Base-by-base conservation (phyloP, 495 filamentous ascomycete genomes). In the Hypoxylon lienhwacheense region DNA sequence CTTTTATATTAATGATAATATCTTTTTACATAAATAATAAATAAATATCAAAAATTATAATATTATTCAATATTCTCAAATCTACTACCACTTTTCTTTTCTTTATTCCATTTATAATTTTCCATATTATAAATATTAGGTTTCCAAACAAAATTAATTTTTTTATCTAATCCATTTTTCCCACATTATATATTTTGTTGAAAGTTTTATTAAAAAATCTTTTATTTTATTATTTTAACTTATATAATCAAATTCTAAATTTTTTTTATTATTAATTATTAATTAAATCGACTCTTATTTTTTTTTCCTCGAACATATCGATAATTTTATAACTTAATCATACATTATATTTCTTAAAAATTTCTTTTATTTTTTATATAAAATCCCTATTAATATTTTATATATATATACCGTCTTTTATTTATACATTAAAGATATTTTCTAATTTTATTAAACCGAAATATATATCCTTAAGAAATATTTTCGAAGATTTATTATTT, bases 81-180 rank as follows among this genome's bases (percentile, higher is more conserved):
- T 44, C 41, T 1, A 44, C 20, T 24, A 47, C 44, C 0, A 37
- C 45, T 11, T 33, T 20, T 11, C 45, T 33, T 12, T 48, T 48
- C 8, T 19, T 16, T 11, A 22, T 28, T 1, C 45, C 33, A 10
- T 37, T 19, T 4, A 48, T 21, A 20, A 29, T 48, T 4, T 11
- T 25, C 22, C 33, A 48, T 1, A 17, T 20, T 0, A 48, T 33
- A 11, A 48, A 48, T 12, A 16, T 16, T 0, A 33, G 45, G n/a
- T 19, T 24, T 1, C 29, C 44, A 7, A 47, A 47, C 3, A 31
- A 31, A 1, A 20, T 35, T 6, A 31, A 20, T 15, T 37, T 3
- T 19, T 19, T 19, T 17, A 37, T 37, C 12, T 19, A 37, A 8
- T 37, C 34, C 15, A 37, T 19, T 10, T 37, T 37, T 7, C 34